Evolutionary conservation across 805 yeast species (phyloP), one percentile per base, ranked within the genome.

Genomic region (Teunomyces gatunensis): DNA sequence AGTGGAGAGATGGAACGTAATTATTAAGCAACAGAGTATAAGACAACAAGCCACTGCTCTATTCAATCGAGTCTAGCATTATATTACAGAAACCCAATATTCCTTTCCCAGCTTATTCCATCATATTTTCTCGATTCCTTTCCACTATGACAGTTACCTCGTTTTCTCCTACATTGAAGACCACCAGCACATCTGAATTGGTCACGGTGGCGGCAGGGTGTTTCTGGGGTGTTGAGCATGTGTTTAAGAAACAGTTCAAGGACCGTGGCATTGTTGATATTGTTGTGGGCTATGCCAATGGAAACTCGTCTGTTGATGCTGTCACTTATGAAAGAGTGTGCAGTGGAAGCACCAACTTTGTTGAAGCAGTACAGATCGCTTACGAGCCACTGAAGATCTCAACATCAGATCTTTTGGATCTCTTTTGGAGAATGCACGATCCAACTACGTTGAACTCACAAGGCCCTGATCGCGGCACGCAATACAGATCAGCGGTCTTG

Each of bases 261-360:
- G n/a, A 29, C 42, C 82, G 78, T 60, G 89, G 89, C 28, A 65
- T 92, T 17, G 61, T 84, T 9, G 97, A 88, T 61, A 75, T 84
- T 39, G 83, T 81, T 61, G 98, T 92, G 10, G 99, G 99, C 2
- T 94, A 84, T 65, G 87, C 96, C 40, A 95, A 94, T 54, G 98
- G 98, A 9, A 50, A 55, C 17, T 89, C 91, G 17, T 67, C 80
- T 1, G 42, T 59, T 5, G 59, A 59, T 13, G 50, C 57, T 25
- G 68, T 71, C 11, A 57, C 58, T 34, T 92, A 92, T 69, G 75
- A 80, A 56, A 69, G 77, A 46, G 97, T 92, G 3, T 87, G 96
- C 64, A 64, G 79, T 4, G 92, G 91, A 25, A 71, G 74, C n/a
- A 89, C 97, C 0, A 77, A 81, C 20, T 71, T 64, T 60, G 96